Base-by-base conservation (phyloP, 768 basidiomycete species). In the Lactarius deliciosus region DNA sequence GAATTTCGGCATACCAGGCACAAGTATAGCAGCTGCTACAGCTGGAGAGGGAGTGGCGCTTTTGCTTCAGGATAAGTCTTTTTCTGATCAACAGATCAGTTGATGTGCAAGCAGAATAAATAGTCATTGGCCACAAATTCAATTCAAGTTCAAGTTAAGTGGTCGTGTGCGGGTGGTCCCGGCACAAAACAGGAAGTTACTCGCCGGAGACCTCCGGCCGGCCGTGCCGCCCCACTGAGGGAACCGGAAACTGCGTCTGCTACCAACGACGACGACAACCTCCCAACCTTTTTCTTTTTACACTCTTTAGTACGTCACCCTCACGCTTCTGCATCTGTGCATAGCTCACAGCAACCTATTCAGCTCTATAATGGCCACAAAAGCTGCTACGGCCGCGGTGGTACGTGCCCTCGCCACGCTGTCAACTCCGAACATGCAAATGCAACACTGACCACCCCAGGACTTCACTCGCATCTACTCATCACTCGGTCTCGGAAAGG, bases 381-480 rank as follows among this genome's bases (percentile, higher is more conserved):
- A 87, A 85, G 84, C 83, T 82, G 85, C 86, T 69, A 81, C 82
- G 66, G 86, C 82, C 69, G 87, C 85, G 77, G 86, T 90, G 61
- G 77, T 78, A 67, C 68, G 76, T 76, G 6, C 34, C 56, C 13
- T 28, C 28, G 56, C 28, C 38, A 13, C 25, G 60, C 60, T 40
- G 58, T 60, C 55, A 57, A 61, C 41, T 55, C 60, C 64, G 66
- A 56, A 60, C 50, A 25, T 61, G 64, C 57, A 28, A 45, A 60
- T 63, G 64, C 40, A 64, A 66, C 15, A 18, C 22, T 50, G 28
- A 41, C 45, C 13, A 40, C 7, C 62, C 22, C 62, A 94, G 92
- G 91, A 93, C 79, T 93, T 92, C 76, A 78, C 89, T 74, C 90
- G 90, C 75, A 84, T 94, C 70, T 94, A 93, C 78, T 80, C 87